Conservation (phyloP, 176 grass and related monocot species). For the Aegilops umbellulata region DNA sequence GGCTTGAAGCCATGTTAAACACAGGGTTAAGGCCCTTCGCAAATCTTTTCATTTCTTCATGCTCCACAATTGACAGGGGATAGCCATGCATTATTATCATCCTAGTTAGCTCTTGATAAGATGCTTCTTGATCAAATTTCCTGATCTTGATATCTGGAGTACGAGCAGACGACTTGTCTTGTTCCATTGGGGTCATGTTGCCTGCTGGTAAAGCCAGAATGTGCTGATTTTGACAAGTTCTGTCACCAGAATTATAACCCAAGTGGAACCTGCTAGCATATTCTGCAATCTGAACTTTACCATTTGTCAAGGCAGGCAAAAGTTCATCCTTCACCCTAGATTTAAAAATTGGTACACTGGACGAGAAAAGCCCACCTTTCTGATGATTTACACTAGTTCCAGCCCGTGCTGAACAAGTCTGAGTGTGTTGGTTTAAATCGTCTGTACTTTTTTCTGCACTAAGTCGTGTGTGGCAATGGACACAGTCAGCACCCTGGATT, state of each 20-base stretch:
- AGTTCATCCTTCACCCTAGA: slow-evolving; percentile 47
- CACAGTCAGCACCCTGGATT: slow-evolving; percentile 51
- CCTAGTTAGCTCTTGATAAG: slow-evolving; percentile 43
- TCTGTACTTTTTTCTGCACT: slow-evolving; percentile 50
- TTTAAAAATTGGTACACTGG: slow-evolving; percentile 30
- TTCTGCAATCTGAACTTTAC: slow-evolving; percentile 59
- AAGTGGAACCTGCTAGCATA: slow-evolving; percentile 42
- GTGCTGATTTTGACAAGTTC: slow-evolving; percentile 13
- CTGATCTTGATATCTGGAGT: slow-evolving; percentile 6
- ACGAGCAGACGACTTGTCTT: slow-evolving; percentile 3
- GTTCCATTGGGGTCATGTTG: slow-evolving; percentile 11
- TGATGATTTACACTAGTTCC: slow-evolving; percentile 32
- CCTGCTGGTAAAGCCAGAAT: slow-evolving; percentile 53
- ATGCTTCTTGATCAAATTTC: slow-evolving; percentile 47
- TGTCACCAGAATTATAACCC: slow-evolving; percentile 5
- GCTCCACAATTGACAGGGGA: slow-evolving; percentile 49
- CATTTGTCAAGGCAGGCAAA: slow-evolving; percentile 57
- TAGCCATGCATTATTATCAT: slow-evolving; percentile 53
- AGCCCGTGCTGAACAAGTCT: slow-evolving; percentile 34
- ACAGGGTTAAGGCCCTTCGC: slow-evolving; percentile 45
- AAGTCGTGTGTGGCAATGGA: slow-evolving; percentile 47
- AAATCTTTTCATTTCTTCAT: slow-evolving; percentile 59
- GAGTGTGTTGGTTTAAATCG: slow-evolving; percentile 46
- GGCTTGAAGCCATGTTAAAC: slow-evolving; percentile 52
- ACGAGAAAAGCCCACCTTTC: slow-evolving; percentile 16